A percentile compares a stretch with the other conserved stretches of the same genome.
phyloP scores from a whole-genome alignment of 352 stramenopile species.

The Globisporangium ultimum region DNA sequence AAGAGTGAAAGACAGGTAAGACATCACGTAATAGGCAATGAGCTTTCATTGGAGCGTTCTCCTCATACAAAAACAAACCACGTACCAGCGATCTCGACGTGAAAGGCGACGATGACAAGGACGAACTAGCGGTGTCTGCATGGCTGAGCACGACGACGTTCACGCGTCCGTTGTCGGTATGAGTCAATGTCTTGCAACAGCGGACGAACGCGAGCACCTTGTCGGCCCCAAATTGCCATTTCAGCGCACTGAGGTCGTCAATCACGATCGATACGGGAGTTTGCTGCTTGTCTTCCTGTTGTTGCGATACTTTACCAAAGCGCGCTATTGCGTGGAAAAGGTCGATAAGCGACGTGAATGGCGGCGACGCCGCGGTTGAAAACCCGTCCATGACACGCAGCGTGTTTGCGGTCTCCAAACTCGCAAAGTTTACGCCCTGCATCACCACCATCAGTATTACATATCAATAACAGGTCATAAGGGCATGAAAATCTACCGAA shows the following conservation, averaged over 20 bases:
- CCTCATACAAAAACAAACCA: background rate
- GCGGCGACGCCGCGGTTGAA: background rate
- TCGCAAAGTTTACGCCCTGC: slow-evolving; percentile 52
- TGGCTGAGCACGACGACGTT: slow-evolving; percentile 66
- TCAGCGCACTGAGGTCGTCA: slow-evolving; percentile 60
- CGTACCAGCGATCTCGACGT: slow-evolving; percentile 5
- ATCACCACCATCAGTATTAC: background rate
- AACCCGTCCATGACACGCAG: slow-evolving; percentile 43
- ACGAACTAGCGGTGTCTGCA: slow-evolving; percentile 33
- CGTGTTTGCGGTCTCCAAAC: slow-evolving; percentile 27
- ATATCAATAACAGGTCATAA: background rate
- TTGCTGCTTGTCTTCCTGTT: background rate
- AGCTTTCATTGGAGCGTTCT: background rate
- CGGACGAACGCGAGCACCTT: slow-evolving; percentile 53
- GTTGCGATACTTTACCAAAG: slow-evolving; percentile 5
- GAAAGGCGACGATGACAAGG: background rate
- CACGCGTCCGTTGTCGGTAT: slow-evolving; percentile 34
- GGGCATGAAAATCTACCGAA: background rate
- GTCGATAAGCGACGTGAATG: background rate
- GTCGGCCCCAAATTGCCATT: slow-evolving; percentile 45
- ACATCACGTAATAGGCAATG: too few relatives aligned
- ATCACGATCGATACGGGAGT: slow-evolving; percentile 46
- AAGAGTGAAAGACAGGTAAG: background rate
- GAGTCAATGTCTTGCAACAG: slow-evolving; percentile 60
- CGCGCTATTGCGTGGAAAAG: slow-evolving; percentile 35